A percentile compares a stretch with the other conserved stretches of the same genome.
phyloP scores from a whole-genome alignment of 306 rosid species.

The Argentina anserina region DNA sequence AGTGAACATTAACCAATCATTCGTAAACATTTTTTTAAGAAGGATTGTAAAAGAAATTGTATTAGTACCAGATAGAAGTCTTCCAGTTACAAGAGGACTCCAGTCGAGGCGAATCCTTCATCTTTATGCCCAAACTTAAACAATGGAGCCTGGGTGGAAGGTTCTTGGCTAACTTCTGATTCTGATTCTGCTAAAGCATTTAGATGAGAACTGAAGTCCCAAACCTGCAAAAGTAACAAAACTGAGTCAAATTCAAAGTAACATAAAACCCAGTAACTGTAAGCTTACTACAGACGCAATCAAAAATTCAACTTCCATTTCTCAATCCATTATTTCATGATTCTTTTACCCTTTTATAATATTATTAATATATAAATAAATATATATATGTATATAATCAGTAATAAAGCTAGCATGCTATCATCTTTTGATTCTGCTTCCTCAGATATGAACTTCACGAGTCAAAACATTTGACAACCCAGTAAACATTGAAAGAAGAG shows the following conservation, averaged over 20 bases:
- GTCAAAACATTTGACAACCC: neutral
- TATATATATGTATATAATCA: neutral
- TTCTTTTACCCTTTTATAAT: neutral
- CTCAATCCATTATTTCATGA: too few relatives aligned
- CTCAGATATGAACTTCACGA: neutral
- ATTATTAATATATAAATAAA: too few relatives aligned
- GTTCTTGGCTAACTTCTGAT: conserved; percentile 61
- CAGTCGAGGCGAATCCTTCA: conserved; percentile 96
- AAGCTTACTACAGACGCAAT: neutral
- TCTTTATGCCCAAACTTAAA: conserved; percentile 63
- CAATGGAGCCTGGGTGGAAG: conserved; percentile 65
- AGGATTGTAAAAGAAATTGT: neutral
- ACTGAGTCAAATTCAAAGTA: neutral
- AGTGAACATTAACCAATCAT: conserved; percentile 14
- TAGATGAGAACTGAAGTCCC: conserved; percentile 88
- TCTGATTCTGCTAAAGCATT: conserved; percentile 74
- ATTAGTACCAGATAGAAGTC: conserved; percentile 75
- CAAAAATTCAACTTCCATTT: too few relatives aligned
- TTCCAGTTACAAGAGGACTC: conserved; percentile 74
- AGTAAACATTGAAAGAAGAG: neutral
- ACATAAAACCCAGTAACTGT: neutral
- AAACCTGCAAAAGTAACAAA: conserved; percentile 45
- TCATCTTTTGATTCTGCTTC: neutral
- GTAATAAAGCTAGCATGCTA: neutral
- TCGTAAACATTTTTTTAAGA: neutral